A percentile compares a stretch with the other conserved stretches of the same genome.
phyloP scores from a whole-genome alignment of 495 filamentous ascomycete genomes.

The Neurospora sp. region DNA sequence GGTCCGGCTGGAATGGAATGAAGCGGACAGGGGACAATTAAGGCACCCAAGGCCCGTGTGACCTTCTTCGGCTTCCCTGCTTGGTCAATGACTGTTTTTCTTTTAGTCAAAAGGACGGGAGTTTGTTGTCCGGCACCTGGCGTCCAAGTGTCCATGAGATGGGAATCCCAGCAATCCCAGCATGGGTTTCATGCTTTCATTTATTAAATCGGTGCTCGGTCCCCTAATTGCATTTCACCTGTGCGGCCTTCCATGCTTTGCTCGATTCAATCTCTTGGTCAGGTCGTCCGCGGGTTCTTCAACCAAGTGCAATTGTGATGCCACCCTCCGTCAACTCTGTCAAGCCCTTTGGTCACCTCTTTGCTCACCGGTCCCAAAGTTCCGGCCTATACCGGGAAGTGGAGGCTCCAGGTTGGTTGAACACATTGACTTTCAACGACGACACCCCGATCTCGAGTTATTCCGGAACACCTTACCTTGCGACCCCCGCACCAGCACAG shows the following conservation, averaged over 20 bases:
- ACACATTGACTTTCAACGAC: neutral
- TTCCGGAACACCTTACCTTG: neutral
- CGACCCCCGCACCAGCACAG: neutral
- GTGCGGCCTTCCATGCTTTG: neutral
- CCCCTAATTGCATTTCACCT: neutral
- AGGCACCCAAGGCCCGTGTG: slow-evolving; percentile 9
- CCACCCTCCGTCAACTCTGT: neutral
- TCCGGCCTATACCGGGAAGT: neutral
- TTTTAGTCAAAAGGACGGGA: slow-evolving; percentile 12
- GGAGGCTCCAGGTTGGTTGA: neutral
- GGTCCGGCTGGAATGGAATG: slow-evolving; percentile 13
- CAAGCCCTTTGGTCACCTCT: neutral
- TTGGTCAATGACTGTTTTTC: slow-evolving; percentile 13
- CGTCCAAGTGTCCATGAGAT: neutral
- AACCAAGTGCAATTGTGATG: neutral
- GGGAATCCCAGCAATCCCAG: neutral
- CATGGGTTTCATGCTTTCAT: neutral
- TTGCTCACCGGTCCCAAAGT: neutral
- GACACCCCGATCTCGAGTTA: neutral
- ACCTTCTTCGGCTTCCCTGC: slow-evolving; percentile 15
- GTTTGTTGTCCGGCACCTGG: neutral
- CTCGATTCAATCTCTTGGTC: neutral
- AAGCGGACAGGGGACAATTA: slow-evolving; percentile 4
- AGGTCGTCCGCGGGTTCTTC: neutral
- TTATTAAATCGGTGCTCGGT: neutral